phyloP scores from a whole-genome alignment of 2,329 filamentous ascomycete genomes.

The Dichotomopilus funicola region DNA sequence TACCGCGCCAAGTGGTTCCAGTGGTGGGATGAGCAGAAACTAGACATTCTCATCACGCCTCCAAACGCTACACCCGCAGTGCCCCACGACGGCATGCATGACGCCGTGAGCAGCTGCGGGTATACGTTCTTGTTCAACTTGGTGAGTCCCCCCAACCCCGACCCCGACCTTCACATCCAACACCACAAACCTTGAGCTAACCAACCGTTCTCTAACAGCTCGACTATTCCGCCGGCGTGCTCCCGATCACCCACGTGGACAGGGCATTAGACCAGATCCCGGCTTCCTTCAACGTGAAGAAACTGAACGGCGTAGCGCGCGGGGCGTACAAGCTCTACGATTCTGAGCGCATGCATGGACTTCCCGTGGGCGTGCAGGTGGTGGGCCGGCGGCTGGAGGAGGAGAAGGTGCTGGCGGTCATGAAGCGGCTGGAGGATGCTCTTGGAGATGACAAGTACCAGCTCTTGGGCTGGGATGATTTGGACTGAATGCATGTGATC shows the following conservation, averaged over 20 bases:
- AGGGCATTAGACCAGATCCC: conserved; percentile 60
- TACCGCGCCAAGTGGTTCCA: conserved; percentile 75
- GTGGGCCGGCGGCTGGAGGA: conserved; percentile 75
- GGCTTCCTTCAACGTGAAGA: conserved; percentile 49
- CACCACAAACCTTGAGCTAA: too few relatives aligned
- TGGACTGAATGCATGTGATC: conserved; percentile 6
- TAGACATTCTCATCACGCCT: conserved; percentile 77
- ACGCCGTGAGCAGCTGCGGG: conserved; percentile 78
- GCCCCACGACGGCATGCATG: conserved; percentile 78
- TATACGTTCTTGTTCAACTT: conserved; percentile 94
- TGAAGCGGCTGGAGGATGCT: conserved; percentile 71
- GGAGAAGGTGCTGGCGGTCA: conserved; percentile 77
- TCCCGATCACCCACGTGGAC: conserved; percentile 84
- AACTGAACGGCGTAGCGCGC: conserved; percentile 70
- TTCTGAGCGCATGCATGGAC: conserved; percentile 72
- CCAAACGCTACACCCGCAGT: conserved; percentile 86
- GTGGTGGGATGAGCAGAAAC: conserved; percentile 69
- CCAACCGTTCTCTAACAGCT: conserved; percentile 42
- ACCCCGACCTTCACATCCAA: conserved; percentile 10
- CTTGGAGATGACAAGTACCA: conserved; percentile 53
- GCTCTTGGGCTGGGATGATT: conserved; percentile 40
- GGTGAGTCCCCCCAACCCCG: too few relatives aligned
- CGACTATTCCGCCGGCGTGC: conserved; percentile 75
- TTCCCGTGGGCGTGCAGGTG: conserved; percentile 81
- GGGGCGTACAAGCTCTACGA: conserved; percentile 87